These are phyloP conservation scores for Veloboletus limbatus DNA, from an alignment of 1,284 basidiomycete genomes.

Conservation along the genomic window DNA sequence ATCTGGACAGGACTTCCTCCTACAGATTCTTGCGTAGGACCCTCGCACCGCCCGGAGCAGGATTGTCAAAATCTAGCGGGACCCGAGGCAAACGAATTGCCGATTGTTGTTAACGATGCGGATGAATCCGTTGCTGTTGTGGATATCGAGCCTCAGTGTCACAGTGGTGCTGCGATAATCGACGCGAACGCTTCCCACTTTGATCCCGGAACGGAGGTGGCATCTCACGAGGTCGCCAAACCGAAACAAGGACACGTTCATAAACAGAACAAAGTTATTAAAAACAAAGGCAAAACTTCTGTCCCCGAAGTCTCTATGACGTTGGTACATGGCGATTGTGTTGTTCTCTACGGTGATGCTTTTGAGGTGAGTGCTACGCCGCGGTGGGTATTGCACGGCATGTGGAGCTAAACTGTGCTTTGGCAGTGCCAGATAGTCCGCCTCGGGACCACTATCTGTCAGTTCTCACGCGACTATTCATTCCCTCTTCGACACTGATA, in stretches of 20 bases:
- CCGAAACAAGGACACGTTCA: slow-evolving; percentile 4
- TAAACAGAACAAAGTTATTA: slow-evolving; percentile 17
- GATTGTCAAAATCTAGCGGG: background rate
- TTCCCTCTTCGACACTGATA: slow-evolving; percentile 10
- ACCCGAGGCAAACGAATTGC: background rate
- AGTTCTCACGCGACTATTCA: slow-evolving; percentile 13
- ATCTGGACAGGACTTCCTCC: slow-evolving; percentile 7
- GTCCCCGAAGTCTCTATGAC: slow-evolving; percentile 39
- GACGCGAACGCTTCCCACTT: background rate
- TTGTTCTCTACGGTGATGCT: slow-evolving; percentile 48
- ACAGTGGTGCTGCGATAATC: background rate
- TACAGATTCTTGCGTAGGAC: background rate
- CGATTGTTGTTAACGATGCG: slow-evolving; percentile 3
- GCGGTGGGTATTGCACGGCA: background rate
- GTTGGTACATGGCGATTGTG: slow-evolving; percentile 56
- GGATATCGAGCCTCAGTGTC: slow-evolving; percentile 7
- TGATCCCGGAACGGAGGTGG: background rate
- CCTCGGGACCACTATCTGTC: slow-evolving; percentile 32
- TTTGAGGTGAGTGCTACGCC: slow-evolving; percentile 46
- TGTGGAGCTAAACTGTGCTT: slow-evolving; percentile 10
- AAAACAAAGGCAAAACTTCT: slow-evolving; percentile 19
- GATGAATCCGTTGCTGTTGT: background rate
- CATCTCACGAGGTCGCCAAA: slow-evolving; percentile 3
- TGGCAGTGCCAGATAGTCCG: slow-evolving; percentile 32
- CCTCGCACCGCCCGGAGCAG: background rate